These are phyloP conservation scores for Candida fluviatilis DNA, from an alignment of 805 yeast genomes.

Conservation along the genomic window DNA sequence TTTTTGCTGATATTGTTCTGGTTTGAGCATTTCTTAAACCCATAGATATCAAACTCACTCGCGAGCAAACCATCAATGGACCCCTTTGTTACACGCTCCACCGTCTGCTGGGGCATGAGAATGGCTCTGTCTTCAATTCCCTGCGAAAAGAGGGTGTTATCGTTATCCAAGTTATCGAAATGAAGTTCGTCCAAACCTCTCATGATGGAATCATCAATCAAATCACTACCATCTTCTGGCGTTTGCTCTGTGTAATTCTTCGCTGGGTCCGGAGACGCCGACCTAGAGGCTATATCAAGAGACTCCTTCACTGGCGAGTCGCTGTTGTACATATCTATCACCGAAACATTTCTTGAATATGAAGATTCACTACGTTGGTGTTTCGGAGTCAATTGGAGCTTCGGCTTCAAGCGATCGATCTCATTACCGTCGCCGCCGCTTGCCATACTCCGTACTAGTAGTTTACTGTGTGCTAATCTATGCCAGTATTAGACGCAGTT, in stretches of 20 bases:
- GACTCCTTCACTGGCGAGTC: not conserved
- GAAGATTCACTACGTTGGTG: conserved; percentile 25
- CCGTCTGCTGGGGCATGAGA: not conserved
- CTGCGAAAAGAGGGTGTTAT: conserved; percentile 3
- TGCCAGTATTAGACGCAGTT: too few species aligned
- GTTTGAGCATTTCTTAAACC: conserved; percentile 68
- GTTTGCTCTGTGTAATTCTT: conserved; percentile 4
- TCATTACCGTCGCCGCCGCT: not conserved
- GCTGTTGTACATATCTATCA: conserved; percentile 31
- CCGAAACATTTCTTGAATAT: conserved; percentile 32
- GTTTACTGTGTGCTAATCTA: too few species aligned
- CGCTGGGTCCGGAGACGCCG: conserved; percentile 4
- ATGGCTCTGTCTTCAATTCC: not conserved
- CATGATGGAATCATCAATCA: conserved; percentile 2
- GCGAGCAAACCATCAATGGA: conserved; percentile 10
- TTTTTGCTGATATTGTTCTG: conserved; percentile 42
- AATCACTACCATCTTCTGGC: too few species aligned
- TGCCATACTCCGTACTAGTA: not conserved
- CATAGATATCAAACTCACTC: conserved; percentile 64
- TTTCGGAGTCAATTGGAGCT: not conserved
- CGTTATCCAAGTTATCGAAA: conserved; percentile 4
- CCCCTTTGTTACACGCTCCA: not conserved
- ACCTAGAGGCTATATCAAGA: too few species aligned
- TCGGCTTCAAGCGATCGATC: not conserved
- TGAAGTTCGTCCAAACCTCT: conserved; percentile 7